A percentile compares a stretch with the other conserved stretches of the same genome.
Conservation (phyloP, 148 eudicot species). For the Vaccinium macrocarpon region DNA sequence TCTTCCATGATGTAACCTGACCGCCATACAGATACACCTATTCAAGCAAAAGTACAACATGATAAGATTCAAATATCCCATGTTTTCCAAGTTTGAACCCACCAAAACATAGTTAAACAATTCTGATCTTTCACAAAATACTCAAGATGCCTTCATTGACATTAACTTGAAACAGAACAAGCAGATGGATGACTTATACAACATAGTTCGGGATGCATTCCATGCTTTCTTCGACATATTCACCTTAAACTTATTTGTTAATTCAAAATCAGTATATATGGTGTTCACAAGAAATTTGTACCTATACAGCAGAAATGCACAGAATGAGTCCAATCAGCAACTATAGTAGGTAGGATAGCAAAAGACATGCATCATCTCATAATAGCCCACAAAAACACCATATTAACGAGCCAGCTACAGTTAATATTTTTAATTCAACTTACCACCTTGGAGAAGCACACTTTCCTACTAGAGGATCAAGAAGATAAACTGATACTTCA, state of each 20-base stretch:
- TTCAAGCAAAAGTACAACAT: constrained; percentile 4
- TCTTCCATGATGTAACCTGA: constrained; percentile 92
- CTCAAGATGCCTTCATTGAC: constrained; percentile 1
- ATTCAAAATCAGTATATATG: not conserved
- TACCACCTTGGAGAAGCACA: not conserved
- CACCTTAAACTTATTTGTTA: not conserved
- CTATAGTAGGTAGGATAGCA: not conserved
- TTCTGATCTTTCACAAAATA: not conserved
- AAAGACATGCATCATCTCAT: not conserved
- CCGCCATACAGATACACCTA: constrained; percentile 79
- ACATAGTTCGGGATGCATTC: not conserved
- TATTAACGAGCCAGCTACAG: not conserved
- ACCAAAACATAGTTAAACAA: not conserved
- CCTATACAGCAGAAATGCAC: not conserved
- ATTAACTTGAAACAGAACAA: not conserved
- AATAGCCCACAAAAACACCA: not conserved
- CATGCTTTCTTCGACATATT: not conserved
- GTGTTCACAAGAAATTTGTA: not conserved
- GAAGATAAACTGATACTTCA: not conserved
- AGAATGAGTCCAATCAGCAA: not conserved
- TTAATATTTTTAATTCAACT: not conserved
- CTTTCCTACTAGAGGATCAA: not conserved
- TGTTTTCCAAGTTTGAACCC: not conserved
- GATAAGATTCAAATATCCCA: not conserved
- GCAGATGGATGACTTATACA: not conserved